A percentile compares a stretch with the other conserved stretches of the same genome.
Conservation (phyloP, 768 basidiomycete genomes). For the Boletus pseudopeckii region DNA sequence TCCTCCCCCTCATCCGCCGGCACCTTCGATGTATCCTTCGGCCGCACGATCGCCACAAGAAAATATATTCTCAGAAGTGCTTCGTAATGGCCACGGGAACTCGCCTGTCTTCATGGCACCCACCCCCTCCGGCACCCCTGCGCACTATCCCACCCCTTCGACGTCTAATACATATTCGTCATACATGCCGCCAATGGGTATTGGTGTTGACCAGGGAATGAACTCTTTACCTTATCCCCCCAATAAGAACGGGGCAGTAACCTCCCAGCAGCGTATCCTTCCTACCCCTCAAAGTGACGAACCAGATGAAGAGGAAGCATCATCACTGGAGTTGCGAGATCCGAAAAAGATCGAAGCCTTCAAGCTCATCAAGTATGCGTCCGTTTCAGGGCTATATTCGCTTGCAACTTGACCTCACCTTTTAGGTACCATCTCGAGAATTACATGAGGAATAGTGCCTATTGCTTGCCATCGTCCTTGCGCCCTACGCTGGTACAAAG, state of each 20-base stretch:
- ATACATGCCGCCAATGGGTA: slow-evolving; percentile 57
- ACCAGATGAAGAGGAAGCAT: slow-evolving; percentile 51
- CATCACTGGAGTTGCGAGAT: slow-evolving; percentile 40
- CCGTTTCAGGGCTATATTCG: background rate
- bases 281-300: slow-evolving; percentile 36
- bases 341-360: slow-evolving; percentile 76
- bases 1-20: slow-evolving; percentile 29
- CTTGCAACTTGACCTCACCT: background rate
- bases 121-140: slow-evolving; percentile 38
- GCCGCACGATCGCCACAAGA: slow-evolving; percentile 44
- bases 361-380: slow-evolving; percentile 71
- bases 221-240: slow-evolving; percentile 49
- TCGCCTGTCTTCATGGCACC: slow-evolving; percentile 64
- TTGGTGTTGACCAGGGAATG: slow-evolving; percentile 54
- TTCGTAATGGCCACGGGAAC: slow-evolving; percentile 45
- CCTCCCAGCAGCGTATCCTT: slow-evolving; percentile 25
- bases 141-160: slow-evolving; percentile 43
- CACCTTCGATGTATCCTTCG: slow-evolving; percentile 44
- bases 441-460: slow-evolving; percentile 78
- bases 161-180: slow-evolving; percentile 32
- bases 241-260: slow-evolving; percentile 25
- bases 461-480: slow-evolving; percentile 84
- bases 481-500: slow-evolving; percentile 87
- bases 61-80: slow-evolving; percentile 58
- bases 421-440: slow-evolving; percentile 88